These are phyloP conservation scores for Ichthyophthirius multifiliis DNA, from an alignment of 169 alveolate species.

Conservation along the genomic window DNA sequence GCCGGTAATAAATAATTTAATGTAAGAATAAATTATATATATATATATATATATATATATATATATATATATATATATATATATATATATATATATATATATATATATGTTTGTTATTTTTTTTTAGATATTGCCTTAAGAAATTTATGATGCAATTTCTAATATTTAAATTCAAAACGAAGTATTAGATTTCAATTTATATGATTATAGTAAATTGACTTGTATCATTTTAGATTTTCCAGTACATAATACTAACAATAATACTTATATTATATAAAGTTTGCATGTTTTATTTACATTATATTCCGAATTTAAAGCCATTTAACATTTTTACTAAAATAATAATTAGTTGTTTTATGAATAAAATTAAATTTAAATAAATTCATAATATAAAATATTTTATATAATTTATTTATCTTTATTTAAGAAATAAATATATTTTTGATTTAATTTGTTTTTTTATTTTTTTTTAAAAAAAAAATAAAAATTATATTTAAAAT, in stretches of 20 bases:
- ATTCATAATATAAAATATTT: too few species aligned
- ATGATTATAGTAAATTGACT: conserved; percentile 61
- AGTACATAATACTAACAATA: conserved; percentile 52
- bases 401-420: too few species aligned
- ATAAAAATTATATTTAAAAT: too few species aligned
- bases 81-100: neutral
- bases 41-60: neutral
- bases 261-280: conserved; percentile 72
- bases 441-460: too few species aligned
- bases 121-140: conserved; percentile 77
- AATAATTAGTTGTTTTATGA: too few species aligned
- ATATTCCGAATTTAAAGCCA: conserved; percentile 77
- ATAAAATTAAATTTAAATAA: too few species aligned
- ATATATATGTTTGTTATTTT: neutral
- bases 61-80: neutral
- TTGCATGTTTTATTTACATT: conserved; percentile 84
- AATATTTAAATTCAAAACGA: conserved; percentile 72
- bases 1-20: conserved; percentile 84
- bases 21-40: conserved; percentile 46
- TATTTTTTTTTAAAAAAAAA: too few species aligned
- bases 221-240: conserved; percentile 85
- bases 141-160: conserved; percentile 66
- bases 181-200: conserved; percentile 69
- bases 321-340: conserved; percentile 66
- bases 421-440: too few species aligned